Conservation (phyloP, 73 alveolate species). For the Tetrahymena borealis region DNA sequence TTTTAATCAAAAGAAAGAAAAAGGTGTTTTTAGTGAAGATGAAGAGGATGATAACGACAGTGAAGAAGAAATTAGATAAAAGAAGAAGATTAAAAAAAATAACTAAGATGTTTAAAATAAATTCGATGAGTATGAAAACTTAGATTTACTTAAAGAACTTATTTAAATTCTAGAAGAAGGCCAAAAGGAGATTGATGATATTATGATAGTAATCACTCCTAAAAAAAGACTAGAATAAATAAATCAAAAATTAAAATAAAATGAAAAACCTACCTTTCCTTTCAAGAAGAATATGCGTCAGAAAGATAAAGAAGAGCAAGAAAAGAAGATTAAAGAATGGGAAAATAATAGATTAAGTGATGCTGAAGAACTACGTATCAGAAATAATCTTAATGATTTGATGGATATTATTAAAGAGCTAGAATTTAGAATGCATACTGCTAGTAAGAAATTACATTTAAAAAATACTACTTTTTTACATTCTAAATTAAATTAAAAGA, state of each 20-base stretch:
- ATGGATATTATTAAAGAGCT: neutral
- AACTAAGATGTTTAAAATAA: neutral
- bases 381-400: neutral
- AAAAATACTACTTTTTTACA: too few relatives aligned
- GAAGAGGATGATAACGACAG: neutral
- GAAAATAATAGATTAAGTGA: neutral
- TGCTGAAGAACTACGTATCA: neutral
- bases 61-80: neutral
- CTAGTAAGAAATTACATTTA: neutral
- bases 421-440: neutral
- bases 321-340: neutral
- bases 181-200: neutral
- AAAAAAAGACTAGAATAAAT: neutral
- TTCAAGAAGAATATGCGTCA: neutral
- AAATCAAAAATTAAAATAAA: neutral
- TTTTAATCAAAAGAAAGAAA: neutral
- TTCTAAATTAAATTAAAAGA: too few relatives aligned
- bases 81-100: neutral
- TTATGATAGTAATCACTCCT: neutral
- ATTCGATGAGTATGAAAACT: neutral
- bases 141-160: neutral
- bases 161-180: neutral
- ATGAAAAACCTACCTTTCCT: neutral
- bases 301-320: neutral
- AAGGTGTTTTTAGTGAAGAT: neutral